Evolutionary conservation across 2,329 filamentous ascomycete genomes (phyloP).

Genomic region (Talaromyces sp.): DNA sequence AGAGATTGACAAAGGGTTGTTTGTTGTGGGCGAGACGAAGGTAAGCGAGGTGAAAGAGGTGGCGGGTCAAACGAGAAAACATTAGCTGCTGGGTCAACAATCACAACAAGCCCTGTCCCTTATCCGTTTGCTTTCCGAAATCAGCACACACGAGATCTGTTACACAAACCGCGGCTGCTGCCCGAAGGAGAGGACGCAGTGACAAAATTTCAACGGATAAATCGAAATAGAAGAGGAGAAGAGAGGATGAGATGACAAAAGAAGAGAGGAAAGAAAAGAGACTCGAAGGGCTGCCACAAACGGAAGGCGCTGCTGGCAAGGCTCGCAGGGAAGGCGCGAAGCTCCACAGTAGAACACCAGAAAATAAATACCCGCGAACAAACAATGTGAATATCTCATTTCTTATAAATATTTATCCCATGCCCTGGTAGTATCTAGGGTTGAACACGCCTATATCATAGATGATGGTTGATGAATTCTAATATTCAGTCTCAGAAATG

Average conservation of each 20-base stretch:
- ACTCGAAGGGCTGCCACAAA: neutral
- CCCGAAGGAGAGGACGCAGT: neutral
- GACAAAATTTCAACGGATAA: neutral
- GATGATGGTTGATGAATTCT: neutral
- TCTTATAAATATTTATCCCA: neutral
- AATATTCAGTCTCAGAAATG: neutral
- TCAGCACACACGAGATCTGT: neutral
- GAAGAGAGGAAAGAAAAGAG: neutral
- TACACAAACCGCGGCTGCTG: neutral
- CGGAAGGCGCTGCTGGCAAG: slow-evolving; percentile 4
- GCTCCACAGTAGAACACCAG: neutral
- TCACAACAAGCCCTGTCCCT: neutral
- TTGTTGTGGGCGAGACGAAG: neutral
- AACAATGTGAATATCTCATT: neutral
- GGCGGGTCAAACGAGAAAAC: neutral
- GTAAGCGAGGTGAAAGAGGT: neutral
- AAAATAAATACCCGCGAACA: neutral
- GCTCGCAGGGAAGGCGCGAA: neutral
- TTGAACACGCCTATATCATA: neutral
- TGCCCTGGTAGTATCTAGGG: too few relatives aligned
- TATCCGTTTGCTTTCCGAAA: neutral
- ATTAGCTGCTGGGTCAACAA: neutral
- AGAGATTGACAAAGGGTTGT: neutral
- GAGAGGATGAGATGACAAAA: neutral
- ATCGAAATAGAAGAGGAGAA: neutral